Percentiles rank a stretch among this genome's conserved stretches.
Conservation (phyloP, 768 basidiomycete species). For the Suillus subluteus region DNA sequence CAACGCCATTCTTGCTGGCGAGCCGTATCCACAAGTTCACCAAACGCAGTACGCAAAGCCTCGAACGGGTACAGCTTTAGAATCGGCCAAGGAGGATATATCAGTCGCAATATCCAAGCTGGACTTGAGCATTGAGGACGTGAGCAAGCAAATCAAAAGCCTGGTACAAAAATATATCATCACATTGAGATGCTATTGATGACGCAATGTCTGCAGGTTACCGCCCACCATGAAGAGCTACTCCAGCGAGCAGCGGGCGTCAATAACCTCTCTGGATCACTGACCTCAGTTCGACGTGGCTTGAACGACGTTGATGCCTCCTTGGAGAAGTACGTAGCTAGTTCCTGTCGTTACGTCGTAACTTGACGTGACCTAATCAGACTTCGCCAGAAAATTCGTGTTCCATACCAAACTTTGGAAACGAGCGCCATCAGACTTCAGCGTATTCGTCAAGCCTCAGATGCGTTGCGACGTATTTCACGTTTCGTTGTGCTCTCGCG, state of each 20-base stretch:
- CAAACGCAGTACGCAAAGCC: conserved; percentile 31
- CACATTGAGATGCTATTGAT: neutral
- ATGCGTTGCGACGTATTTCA: conserved; percentile 80
- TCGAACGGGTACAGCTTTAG: conserved; percentile 39
- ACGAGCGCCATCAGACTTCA: conserved; percentile 72
- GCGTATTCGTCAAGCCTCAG: conserved; percentile 80
- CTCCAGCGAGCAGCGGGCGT: conserved; percentile 82
- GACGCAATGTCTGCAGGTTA: conserved; percentile 53
- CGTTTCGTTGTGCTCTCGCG: conserved; percentile 85
- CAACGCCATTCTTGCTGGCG: conserved; percentile 85
- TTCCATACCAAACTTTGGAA: conserved; percentile 79
- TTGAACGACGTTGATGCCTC: conserved; percentile 75
- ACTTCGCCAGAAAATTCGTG: conserved; percentile 82
- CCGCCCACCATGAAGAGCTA: conserved; percentile 79
- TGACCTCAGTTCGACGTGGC: conserved; percentile 68
- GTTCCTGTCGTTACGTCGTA: neutral
- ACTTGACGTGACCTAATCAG: conserved; percentile 41
- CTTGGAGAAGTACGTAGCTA: conserved; percentile 68
- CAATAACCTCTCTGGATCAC: conserved; percentile 67
- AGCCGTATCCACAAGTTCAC: conserved; percentile 59
- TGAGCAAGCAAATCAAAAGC: conserved; percentile 85
- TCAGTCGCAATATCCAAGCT: conserved; percentile 88
- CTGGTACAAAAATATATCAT: conserved; percentile 54
- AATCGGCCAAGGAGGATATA: conserved; percentile 82
- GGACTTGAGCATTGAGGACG: conserved; percentile 87